Evolutionary conservation across 176 grass and related monocot species (phyloP), one percentile per base, ranked within the genome.

Genomic region (Triticum urartu): DNA sequence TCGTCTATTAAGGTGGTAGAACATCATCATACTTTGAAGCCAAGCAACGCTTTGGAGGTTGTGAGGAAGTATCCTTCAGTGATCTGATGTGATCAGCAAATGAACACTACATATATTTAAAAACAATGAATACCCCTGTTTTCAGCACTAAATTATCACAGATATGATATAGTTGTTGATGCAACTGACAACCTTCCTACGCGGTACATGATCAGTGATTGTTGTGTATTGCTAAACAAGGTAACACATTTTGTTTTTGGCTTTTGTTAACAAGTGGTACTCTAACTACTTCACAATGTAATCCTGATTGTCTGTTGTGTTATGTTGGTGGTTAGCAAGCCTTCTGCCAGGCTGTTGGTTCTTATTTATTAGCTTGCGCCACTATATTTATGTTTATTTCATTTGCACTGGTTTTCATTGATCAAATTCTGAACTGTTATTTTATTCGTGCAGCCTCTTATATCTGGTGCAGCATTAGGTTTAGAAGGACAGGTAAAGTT

Each of bases 161-260:
- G 93, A 89, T 98, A 95, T 88, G 96, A 95, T 76, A 83, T 95
- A 67, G 90, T 98, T 87, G 91, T 95, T 80, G 96, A 98, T 83
- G 96, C 96, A 85, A 98, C 96, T 0, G 93, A 98, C 68, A 95
- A 95, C 70, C 91, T 98, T 87, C 93, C 96, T 79, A 95, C 86
- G 64, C 89, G 96, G 34, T 98, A 98, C 85, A 94, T 98, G 96
- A 94, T 98, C 77, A 98, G 81, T 77, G 96, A 98, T 84, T 98
- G 93, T 60, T 98, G 96, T 92, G 91, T 94, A 70, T 79, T 98
- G 45, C 71, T 98, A 26, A 83, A 92, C 42, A 98, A 98, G 93
- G 96, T 98, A 90, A 64, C 33, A 47, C 9, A 47, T 38, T 56
- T 75, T 62, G 47, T 6, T 73, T 60, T 30, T 54, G 48, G 15